Conservation (phyloP, 2,329 filamentous ascomycete genomes). For the Colletotrichum sp. region DNA sequence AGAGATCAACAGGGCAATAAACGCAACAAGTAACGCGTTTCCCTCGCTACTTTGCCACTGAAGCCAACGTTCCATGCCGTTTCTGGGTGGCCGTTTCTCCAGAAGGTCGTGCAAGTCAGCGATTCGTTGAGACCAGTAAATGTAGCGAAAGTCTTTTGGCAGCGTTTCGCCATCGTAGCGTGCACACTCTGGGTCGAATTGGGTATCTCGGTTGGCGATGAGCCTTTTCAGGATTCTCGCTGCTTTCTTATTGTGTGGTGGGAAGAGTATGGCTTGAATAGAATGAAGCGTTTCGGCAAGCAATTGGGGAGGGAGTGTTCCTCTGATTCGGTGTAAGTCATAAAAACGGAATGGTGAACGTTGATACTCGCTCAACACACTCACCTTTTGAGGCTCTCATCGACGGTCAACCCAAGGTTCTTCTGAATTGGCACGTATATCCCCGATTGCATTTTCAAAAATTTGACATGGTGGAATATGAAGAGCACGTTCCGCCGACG, state of each 20-base stretch:
- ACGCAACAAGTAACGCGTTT: neutral
- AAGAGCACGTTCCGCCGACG: neutral
- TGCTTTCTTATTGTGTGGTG: neutral
- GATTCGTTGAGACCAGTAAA: neutral
- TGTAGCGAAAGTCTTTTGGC: neutral
- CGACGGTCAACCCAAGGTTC: neutral
- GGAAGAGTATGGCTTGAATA: neutral
- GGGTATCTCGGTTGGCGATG: neutral
- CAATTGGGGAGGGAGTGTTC: neutral
- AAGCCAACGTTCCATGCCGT: neutral
- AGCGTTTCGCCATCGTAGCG: neutral
- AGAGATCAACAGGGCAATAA: neutral
- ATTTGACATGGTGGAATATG: neutral
- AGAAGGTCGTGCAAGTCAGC: neutral
- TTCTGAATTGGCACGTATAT: neutral
- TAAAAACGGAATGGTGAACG: accelerated
- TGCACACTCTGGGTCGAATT: neutral
- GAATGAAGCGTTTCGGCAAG: neutral
- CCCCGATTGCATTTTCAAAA: neutral
- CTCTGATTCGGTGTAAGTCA: neutral
- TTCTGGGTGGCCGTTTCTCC: neutral
- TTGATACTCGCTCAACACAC: neutral
- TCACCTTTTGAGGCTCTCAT: neutral
- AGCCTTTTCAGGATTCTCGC: neutral
- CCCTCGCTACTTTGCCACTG: neutral